Conservation (phyloP, 805 yeast species). For the Blastobotrys muscicola region DNA sequence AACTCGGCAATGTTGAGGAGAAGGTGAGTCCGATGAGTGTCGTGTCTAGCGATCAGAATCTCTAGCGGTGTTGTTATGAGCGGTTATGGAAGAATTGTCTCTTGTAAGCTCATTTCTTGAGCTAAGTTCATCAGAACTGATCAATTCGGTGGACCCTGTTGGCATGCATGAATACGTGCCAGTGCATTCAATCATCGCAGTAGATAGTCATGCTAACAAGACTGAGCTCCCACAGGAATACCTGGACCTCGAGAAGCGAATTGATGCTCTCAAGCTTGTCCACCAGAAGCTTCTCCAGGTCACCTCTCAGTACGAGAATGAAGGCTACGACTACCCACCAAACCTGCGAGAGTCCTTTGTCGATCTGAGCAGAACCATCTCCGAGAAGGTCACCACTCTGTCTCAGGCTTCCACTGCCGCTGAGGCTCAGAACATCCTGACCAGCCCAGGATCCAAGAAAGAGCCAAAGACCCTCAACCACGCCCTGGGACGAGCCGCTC, state of each 20-base stretch:
- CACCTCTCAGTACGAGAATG: slow-evolving; percentile 42
- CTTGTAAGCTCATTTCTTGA: too few species aligned
- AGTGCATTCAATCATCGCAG: neutral
- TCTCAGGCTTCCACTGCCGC: slow-evolving; percentile 65
- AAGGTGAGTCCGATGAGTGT: slow-evolving; percentile 28
- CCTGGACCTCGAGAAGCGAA: slow-evolving; percentile 58
- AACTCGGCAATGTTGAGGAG: slow-evolving; percentile 70
- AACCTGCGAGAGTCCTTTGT: slow-evolving; percentile 65
- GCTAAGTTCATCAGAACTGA: too few species aligned
- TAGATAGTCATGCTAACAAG: slow-evolving; percentile 5
- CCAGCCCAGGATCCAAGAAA: slow-evolving; percentile 38
- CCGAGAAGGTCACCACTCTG: slow-evolving; percentile 54
- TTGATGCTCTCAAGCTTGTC: slow-evolving; percentile 62
- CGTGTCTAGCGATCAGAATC: neutral
- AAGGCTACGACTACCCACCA: slow-evolving; percentile 76
- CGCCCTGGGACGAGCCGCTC: slow-evolving; percentile 70
- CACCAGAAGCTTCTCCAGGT: slow-evolving; percentile 49
- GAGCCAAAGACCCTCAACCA: slow-evolving; percentile 76
- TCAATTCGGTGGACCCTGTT: too few species aligned
- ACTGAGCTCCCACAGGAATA: slow-evolving; percentile 81
- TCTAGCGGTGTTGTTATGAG: neutral
- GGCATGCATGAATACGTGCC: too few species aligned
- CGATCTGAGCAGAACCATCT: slow-evolving; percentile 58
- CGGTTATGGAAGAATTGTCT: too few species aligned
- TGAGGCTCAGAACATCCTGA: slow-evolving; percentile 73